Base-by-base conservation (phyloP, 257 asterid species). In the Linderniella brevidens region DNA sequence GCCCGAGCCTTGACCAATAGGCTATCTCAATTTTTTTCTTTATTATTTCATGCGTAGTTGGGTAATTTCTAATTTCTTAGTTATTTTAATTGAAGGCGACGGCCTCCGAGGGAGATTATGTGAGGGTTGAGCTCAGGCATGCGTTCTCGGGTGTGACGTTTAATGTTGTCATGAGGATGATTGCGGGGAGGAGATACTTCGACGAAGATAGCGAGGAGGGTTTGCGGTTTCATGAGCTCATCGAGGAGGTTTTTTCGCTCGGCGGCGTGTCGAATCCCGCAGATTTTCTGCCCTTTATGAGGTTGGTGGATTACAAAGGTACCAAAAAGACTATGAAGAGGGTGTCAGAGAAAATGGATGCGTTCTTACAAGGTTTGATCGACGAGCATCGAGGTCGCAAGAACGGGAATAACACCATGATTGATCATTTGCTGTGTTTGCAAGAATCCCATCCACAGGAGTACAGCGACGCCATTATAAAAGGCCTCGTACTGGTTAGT, bases 241-340 rank as follows among this genome's bases (percentile, higher is more conserved):
- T 43, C 9, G 48, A 43, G 48, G 19, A 43, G n/a, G 17, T 16
- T 16, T 13, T 43, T 11, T 8, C 17, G 9, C 2, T 9, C 1
- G 48, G 16, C 3, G 48, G 16, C 19, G 48, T 43, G 17, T n/a
- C 18, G 48, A 43, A 43, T 16, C 48, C 48, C 11, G 48, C 17
- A 18, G 48, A 43, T 16, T 43, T 9, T 8, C 4, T 43, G 18
- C 48, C 48, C 16, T 3, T 43, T 8, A 8, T 43, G n/a, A 13
- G 17, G 17, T 43, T 15, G 48, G 17, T 43, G 1, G 16, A 43
- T 13, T 43, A 3, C 48, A 9, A 9, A 3, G 17, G 48, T 5
- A 12, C n/a, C 17, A 17, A 43, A 9, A 43, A 43, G 17, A 25
- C 3, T 25, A 25, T 16, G 14, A 18, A 43, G 19, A 18, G 17